These are phyloP conservation scores for Kalmanozyma brasiliensis DNA, from an alignment of 1,284 basidiomycete genomes.

Conservation along the genomic window DNA sequence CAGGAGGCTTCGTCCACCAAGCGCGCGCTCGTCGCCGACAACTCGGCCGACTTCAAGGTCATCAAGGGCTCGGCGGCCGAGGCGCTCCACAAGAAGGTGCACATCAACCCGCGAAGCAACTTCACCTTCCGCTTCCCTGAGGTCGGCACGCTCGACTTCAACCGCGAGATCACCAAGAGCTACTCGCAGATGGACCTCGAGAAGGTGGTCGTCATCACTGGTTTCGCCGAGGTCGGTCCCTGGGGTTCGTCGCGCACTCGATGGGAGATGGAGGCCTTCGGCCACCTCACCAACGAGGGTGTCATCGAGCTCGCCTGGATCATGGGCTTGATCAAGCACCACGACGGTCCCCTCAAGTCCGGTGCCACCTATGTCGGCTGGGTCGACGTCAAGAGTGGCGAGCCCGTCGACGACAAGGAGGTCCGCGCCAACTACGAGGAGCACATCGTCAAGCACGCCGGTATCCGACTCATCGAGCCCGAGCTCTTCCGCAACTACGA, in stretches of 20 bases:
- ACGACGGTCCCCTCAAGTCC: slow-evolving; percentile 89
- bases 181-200: slow-evolving; percentile 80
- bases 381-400: slow-evolving; percentile 93
- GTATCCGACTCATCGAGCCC: slow-evolving; percentile 95
- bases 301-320: slow-evolving; percentile 99
- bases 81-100: slow-evolving; percentile 88
- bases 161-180: slow-evolving; percentile 74
- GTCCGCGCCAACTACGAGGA: slow-evolving; percentile 92
- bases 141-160: slow-evolving; percentile 73
- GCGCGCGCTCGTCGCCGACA: slow-evolving; percentile 91
- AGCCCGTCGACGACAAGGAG: slow-evolving; percentile 99
- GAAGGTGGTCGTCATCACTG: slow-evolving; percentile 93
- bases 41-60: slow-evolving; percentile 91
- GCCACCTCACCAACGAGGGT: slow-evolving; percentile 78
- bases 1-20: slow-evolving; percentile 87
- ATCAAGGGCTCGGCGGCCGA: slow-evolving; percentile 92
- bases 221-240: slow-evolving; percentile 97
- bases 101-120: slow-evolving; percentile 94
- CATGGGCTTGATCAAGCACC: slow-evolving; percentile 98
- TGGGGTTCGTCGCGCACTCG: slow-evolving; percentile 98
- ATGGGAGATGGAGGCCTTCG: slow-evolving; percentile 77
- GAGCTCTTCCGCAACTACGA: slow-evolving; percentile 97
- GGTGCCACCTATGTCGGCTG: slow-evolving; percentile 90
- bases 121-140: slow-evolving; percentile 93
- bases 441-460: slow-evolving; percentile 90